Evolutionary conservation across 208 protist species (phyloP).

Genomic region (Herpetomonas muscarum): DNA sequence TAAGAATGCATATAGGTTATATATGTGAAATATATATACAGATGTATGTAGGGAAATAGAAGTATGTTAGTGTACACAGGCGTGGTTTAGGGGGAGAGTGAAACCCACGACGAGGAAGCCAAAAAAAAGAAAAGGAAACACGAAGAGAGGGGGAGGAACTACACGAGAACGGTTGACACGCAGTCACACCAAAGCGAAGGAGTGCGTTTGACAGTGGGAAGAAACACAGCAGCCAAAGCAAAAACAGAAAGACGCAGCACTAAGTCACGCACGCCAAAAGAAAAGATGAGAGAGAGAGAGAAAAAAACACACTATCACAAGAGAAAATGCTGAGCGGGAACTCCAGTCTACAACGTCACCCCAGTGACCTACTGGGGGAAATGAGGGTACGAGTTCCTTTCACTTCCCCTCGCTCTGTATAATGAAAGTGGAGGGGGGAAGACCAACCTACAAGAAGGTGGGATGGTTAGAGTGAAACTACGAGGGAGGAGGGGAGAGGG

Average conservation of each 20-base stretch:
- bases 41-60: slow-evolving; percentile 1
- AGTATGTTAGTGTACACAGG: not conserved
- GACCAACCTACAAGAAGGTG: too few relatives aligned
- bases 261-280: slow-evolving; percentile 10
- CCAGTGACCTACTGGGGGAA: too few relatives aligned
- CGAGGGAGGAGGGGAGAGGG: too few relatives aligned
- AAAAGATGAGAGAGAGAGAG: slow-evolving; percentile 3
- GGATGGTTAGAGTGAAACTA: too few relatives aligned
- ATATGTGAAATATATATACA: slow-evolving; percentile 10
- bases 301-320: slow-evolving; percentile 4
- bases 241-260: slow-evolving; percentile 6
- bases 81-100: too few relatives aligned
- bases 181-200: slow-evolving; percentile 1
- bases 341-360: too few relatives aligned
- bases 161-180: not conserved
- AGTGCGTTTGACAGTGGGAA: not conserved
- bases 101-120: too few relatives aligned
- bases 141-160: not conserved
- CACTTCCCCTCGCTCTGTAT: too few relatives aligned
- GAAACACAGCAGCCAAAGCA: not conserved
- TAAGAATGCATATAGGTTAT: too few relatives aligned
- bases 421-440: not conserved
- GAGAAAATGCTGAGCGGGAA: not conserved
- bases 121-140: not conserved
- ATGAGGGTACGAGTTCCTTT: too few relatives aligned